Conservation (phyloP, 148 eudicot genomes). For the Rhododendron ovatum region DNA sequence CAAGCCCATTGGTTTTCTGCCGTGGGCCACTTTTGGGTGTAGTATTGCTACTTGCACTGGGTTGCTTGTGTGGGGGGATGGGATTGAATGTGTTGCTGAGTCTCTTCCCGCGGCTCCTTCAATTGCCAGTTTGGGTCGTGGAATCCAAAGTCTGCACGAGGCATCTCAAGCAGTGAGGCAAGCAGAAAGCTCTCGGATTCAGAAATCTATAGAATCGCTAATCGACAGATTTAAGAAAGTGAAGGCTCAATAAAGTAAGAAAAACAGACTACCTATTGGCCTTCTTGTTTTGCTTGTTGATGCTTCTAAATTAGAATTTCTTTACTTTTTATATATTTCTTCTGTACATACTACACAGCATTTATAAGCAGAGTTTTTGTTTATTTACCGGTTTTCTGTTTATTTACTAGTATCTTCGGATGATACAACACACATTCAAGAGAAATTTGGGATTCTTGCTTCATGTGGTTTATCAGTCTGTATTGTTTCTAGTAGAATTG, state of each 20-base stretch:
- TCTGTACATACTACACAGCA: slow-evolving; percentile 4
- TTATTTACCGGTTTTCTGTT: neutral
- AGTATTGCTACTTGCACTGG: slow-evolving; percentile 78
- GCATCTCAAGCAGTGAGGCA: slow-evolving; percentile 46
- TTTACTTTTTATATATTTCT: neutral
- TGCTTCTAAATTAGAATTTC: neutral
- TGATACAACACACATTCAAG: neutral
- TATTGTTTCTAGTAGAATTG: neutral
- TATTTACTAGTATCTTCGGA: neutral
- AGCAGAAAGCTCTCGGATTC: slow-evolving; percentile 54
- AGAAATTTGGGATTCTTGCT: neutral
- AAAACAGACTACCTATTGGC: neutral
- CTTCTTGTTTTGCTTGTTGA: neutral
- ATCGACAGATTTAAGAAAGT: slow-evolving; percentile 61
- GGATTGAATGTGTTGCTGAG: slow-evolving; percentile 84
- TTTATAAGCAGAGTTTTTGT: neutral
- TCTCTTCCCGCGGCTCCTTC: slow-evolving; percentile 68
- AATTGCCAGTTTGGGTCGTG: slow-evolving; percentile 73
- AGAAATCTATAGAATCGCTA: slow-evolving; percentile 70
- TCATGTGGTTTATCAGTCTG: neutral
- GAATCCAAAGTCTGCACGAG: slow-evolving; percentile 50
- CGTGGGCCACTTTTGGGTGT: slow-evolving; percentile 88
- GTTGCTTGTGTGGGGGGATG: slow-evolving; percentile 65
- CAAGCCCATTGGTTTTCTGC: slow-evolving; percentile 58
- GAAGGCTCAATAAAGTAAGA: slow-evolving; percentile 36